Percentiles rank a stretch among this genome's conserved stretches.
Conservation (phyloP, 2,329 filamentous ascomycete species). For the Diaporthe eres region DNA sequence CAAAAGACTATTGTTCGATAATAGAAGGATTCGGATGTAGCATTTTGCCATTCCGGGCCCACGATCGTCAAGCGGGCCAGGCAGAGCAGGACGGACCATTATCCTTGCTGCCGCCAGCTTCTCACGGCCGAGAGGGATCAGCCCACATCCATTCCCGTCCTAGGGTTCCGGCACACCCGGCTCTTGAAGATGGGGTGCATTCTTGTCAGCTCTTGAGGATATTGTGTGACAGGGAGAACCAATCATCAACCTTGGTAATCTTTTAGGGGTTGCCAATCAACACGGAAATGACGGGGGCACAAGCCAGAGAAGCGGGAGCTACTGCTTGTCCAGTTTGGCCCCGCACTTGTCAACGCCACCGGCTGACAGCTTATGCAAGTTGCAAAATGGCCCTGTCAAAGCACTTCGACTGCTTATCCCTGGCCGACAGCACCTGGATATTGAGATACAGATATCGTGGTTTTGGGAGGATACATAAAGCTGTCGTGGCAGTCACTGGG, state of each 20-base stretch:
- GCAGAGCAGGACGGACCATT: neutral
- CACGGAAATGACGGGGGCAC: neutral
- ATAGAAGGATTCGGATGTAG: neutral
- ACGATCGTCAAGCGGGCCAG: neutral
- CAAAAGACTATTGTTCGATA: neutral
- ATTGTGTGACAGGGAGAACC: neutral
- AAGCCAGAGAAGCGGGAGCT: neutral
- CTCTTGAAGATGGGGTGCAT: neutral
- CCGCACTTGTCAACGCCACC: neutral
- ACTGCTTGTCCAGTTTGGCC: neutral
- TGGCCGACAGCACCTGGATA: neutral
- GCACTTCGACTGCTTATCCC: neutral
- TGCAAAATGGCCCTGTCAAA: conserved; percentile 12
- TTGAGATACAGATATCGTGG: neutral
- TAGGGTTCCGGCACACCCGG: neutral
- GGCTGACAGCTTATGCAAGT: neutral
- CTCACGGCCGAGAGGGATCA: neutral
- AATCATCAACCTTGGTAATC: neutral
- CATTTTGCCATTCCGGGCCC: neutral
- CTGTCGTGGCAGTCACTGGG: too few relatives aligned
- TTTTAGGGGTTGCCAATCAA: neutral
- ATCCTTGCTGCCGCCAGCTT: neutral
- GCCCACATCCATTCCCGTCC: neutral
- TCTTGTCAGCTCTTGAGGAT: neutral
- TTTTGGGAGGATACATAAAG: neutral